Evolutionary conservation across 306 rosid genomes (phyloP).

Genomic region (Vigna trinervia): DNA sequence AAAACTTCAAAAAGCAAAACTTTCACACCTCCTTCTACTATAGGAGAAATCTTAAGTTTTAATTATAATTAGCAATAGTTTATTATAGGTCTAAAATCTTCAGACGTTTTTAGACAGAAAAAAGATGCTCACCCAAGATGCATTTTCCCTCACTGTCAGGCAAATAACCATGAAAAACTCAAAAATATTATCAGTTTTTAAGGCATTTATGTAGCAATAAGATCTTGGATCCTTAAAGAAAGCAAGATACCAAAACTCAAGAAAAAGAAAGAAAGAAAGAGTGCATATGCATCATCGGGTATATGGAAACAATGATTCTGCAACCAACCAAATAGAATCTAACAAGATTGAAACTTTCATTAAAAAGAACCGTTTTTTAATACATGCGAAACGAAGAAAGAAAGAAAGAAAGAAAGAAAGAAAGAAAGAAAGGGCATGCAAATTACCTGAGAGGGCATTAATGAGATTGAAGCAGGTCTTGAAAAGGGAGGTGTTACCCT

Average conservation of each 20-base stretch:
- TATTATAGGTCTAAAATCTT: neutral
- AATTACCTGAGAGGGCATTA: conserved; percentile 55
- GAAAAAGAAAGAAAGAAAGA: neutral
- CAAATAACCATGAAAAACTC: neutral
- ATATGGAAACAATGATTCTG: neutral
- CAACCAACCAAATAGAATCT: neutral
- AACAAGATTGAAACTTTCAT: no score
- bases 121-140: neutral
- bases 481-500: conserved; percentile 36
- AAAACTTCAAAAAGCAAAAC: conserved; percentile 1
- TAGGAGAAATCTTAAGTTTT: neutral
- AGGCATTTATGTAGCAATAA: neutral
- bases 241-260: neutral
- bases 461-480: conserved; percentile 51
- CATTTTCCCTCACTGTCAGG: neutral
- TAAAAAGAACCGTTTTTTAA: no score
- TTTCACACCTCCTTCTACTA: neutral
- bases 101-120: neutral
- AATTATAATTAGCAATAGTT: neutral
- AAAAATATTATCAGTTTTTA: neutral
- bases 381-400: neutral
- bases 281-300: no score
- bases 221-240: neutral
- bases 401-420: neutral
- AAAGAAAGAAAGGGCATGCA: neutral